Percentiles rank a stretch among this genome's conserved stretches.
Evolutionary conservation across 169 alveolate species (phyloP).

Genomic region (Ichthyophthirius multifiliis): DNA sequence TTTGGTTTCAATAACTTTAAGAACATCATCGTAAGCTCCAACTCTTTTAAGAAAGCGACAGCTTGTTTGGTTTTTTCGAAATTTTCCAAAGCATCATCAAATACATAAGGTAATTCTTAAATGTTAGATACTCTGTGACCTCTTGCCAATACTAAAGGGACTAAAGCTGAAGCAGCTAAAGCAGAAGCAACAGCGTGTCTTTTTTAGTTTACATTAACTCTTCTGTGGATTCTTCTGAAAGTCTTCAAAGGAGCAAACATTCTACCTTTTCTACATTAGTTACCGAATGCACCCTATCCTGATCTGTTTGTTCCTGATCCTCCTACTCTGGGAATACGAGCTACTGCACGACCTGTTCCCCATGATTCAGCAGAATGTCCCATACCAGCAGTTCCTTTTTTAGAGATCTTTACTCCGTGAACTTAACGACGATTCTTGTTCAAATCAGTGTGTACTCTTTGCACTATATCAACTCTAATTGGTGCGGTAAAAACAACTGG

Average conservation of each 20-base stretch:
- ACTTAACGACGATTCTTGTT: constrained; percentile 97
- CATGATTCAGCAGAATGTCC: constrained; percentile 98
- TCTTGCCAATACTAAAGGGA: constrained; percentile 97
- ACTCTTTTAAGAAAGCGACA: constrained; percentile 76
- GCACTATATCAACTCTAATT: constrained; percentile 97
- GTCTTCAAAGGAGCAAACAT: constrained; percentile 98
- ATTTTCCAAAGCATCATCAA: constrained; percentile 82
- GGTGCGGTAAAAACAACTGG: constrained; percentile 96
- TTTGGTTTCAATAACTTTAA: constrained; percentile 74
- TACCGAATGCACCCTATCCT: constrained; percentile 99
- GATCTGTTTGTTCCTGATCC: constrained; percentile 98
- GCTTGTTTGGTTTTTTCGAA: constrained; percentile 92
- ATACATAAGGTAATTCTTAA: constrained; percentile 97
- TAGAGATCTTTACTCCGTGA: constrained; percentile 88
- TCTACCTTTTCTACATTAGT: constrained; percentile 99
- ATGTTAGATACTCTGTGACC: constrained; percentile 96
- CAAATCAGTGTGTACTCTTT: constrained; percentile 91
- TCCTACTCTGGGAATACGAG: constrained; percentile 99
- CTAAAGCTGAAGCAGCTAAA: constrained; percentile 97
- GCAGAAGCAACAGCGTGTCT: constrained; percentile 98
- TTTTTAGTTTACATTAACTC: constrained; percentile 94
- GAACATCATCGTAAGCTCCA: constrained; percentile 92
- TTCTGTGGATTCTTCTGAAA: constrained; percentile 98
- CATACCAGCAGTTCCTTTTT: constrained; percentile 84
- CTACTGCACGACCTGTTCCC: constrained; percentile 99